Evolutionary conservation across 1,284 basidiomycete genomes (phyloP), one percentile per base, ranked within the genome.

Genomic region (Gastroboletus turbinatus): DNA sequence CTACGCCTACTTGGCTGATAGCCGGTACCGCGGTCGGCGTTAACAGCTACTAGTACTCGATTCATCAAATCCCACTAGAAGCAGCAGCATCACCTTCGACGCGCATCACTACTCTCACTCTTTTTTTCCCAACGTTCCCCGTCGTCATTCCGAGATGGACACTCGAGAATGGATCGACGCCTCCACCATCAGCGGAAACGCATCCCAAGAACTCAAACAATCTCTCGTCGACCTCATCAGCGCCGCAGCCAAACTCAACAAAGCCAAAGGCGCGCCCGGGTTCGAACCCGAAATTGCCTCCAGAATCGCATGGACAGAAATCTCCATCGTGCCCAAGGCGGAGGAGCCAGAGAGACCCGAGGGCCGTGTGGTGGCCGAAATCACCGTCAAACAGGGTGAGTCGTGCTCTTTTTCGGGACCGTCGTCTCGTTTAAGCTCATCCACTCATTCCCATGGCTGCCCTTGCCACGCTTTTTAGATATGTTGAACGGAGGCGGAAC

Each of bases 341-440:
- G 74, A 78, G 42, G 76, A 77, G 46, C 67, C 72, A 1, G 56
- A 62, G 48, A 73, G 63, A 57, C 63, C 60, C 11, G 78, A 80
- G 58, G 78, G 73, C 6, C 73, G 72, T 44, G 75, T 79, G 14
- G 73, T 77, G 11, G 72, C 65, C 29, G 78, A 82, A 61, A 74
- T 79, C 46, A 74, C 73, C 29, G 79, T 82, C 21, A 72, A 74
- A 17, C 65, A 72, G 66, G 78, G 81, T 81, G 55, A 30, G 52
- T 30, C 23, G 0, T 2, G n/a, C 13, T 32, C 1, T 17, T 23
- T 16, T 25, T 46, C 13, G 42, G 25, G 5, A 27, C 43, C 8
- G 25, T 47, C 9, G n/a, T 25, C 21, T 25, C n/a, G 13, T 5
- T n/a, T 2, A 25, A 25, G 46, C 35, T 19, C 21, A 27, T 27